These are phyloP conservation scores for Saccharata proteae DNA, from an alignment of 2,329 filamentous ascomycete genomes.

Conservation along the genomic window DNA sequence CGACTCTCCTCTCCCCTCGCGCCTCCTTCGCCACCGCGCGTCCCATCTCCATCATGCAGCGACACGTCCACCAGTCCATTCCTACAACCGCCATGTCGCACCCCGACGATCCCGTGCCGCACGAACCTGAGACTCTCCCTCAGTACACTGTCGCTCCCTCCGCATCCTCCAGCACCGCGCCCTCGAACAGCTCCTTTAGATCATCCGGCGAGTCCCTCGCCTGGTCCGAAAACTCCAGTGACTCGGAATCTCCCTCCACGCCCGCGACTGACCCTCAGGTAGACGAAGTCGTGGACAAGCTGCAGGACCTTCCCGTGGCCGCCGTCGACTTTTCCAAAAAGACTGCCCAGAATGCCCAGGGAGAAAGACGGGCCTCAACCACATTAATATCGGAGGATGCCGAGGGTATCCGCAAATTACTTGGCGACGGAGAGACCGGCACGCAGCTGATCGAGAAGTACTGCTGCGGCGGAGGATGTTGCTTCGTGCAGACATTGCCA, in stretches of 20 bases:
- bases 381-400: conserved; percentile 49
- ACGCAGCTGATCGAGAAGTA: conserved; percentile 50
- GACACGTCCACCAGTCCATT: conserved; percentile 23
- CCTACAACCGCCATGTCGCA: conserved; percentile 32
- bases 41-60: conserved; percentile 14
- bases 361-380: conserved; percentile 55
- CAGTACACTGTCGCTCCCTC: conserved; percentile 18
- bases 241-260: conserved; percentile 31
- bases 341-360: conserved; percentile 13
- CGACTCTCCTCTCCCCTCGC: conserved; percentile 3
- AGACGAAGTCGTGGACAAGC: conserved; percentile 31
- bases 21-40: conserved; percentile 10
- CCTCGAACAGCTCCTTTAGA: conserved; percentile 22
- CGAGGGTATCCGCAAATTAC: conserved; percentile 44
- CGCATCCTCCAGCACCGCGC: conserved; percentile 14
- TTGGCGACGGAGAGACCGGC: conserved; percentile 42
- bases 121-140: conserved; percentile 25
- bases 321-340: conserved; percentile 23
- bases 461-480: conserved; percentile 55
- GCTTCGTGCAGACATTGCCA: conserved; percentile 44
- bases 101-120: conserved; percentile 34
- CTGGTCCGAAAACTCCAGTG: conserved; percentile 30
- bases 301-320: conserved; percentile 25
- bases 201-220: conserved; percentile 28
- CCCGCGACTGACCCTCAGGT: conserved; percentile 29